Conservation (phyloP, 495 filamentous ascomycete species). For the Tuber umbilicatum region DNA sequence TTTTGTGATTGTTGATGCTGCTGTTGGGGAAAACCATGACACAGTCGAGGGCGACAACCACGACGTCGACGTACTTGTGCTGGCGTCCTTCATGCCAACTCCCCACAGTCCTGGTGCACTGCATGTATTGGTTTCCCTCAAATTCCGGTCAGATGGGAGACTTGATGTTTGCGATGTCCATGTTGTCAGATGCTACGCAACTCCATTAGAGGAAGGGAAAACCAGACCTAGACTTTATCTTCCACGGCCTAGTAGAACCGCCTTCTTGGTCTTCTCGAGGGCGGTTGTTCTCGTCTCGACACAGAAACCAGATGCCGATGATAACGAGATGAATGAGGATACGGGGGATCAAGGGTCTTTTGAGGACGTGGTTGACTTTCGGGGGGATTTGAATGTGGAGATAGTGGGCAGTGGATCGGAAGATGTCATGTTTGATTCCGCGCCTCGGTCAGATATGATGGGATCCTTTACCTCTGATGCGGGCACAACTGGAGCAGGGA, state of each 20-base stretch:
- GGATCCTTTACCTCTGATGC: conserved; percentile 25
- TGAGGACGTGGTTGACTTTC: conserved; percentile 78
- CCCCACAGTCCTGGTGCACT: conserved; percentile 17
- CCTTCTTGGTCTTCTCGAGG: conserved; percentile 72
- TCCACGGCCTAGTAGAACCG: conserved; percentile 66
- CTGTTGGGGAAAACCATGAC: conserved; percentile 30
- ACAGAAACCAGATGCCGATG: conserved; percentile 17
- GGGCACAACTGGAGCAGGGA: conserved; percentile 35
- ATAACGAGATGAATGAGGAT: conserved; percentile 27
- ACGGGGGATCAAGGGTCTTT: conserved; percentile 47
- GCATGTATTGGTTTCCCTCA: conserved; percentile 45
- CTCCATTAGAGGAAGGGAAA: conserved; percentile 44
- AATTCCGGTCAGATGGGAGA: conserved; percentile 23
- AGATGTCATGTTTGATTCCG: conserved; percentile 43
- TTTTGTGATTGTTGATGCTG: conserved; percentile 34
- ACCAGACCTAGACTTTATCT: conserved; percentile 65
- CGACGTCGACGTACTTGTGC: conserved; percentile 31
- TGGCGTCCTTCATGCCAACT: conserved; percentile 33
- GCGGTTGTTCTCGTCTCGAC: conserved; percentile 72
- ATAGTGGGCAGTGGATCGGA: conserved; percentile 59
- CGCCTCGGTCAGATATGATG: conserved; percentile 43
- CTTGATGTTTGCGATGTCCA: conserved; percentile 52
- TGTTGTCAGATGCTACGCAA: conserved; percentile 57
- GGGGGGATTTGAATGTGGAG: conserved; percentile 56
- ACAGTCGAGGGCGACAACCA: conserved; percentile 16